These are phyloP conservation scores for Aleurites moluccanus DNA, from an alignment of 441 rosid species.

Conservation along the genomic window DNA sequence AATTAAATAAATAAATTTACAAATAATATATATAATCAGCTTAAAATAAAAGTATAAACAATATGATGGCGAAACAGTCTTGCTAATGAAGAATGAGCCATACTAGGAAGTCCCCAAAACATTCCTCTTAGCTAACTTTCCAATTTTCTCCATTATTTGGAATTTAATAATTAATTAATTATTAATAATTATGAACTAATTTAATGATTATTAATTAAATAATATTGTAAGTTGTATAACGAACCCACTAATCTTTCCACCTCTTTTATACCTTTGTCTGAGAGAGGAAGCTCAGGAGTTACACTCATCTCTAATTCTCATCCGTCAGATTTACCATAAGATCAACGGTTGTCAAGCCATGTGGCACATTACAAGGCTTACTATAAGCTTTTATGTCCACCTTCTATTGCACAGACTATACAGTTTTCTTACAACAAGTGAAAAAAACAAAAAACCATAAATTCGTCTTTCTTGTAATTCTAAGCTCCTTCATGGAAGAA, in stretches of 20 bases:
- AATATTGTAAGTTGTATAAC: slow-evolving; percentile 27
- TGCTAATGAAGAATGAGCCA: background rate
- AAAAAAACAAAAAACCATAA: slow-evolving; percentile 17
- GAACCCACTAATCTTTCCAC: slow-evolving; percentile 49
- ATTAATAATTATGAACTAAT: too few species aligned
- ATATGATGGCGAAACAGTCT: slow-evolving; percentile 1
- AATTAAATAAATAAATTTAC: too few species aligned
- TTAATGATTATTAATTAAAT: slow-evolving; percentile 11
- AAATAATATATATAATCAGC: too few species aligned
- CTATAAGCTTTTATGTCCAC: slow-evolving; percentile 29
- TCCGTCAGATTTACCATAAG: slow-evolving; percentile 36
- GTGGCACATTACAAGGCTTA: slow-evolving; percentile 38
- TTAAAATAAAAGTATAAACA: background rate
- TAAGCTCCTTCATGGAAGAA: slow-evolving; percentile 43
- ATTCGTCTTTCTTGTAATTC: background rate
- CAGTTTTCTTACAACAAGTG: slow-evolving; percentile 23
- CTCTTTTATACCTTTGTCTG: slow-evolving; percentile 23
- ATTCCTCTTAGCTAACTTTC: background rate
- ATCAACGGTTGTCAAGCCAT: slow-evolving; percentile 37
- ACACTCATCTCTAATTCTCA: slow-evolving; percentile 31
- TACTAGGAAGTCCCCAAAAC: background rate
- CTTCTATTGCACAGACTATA: slow-evolving; percentile 14
- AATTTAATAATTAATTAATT: background rate
- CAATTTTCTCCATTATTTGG: slow-evolving; percentile 7
- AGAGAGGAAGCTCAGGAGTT: slow-evolving; percentile 63